phyloP scores from a whole-genome alignment of 371 early-diverging fungal species.

The Blakeslea trispora region DNA sequence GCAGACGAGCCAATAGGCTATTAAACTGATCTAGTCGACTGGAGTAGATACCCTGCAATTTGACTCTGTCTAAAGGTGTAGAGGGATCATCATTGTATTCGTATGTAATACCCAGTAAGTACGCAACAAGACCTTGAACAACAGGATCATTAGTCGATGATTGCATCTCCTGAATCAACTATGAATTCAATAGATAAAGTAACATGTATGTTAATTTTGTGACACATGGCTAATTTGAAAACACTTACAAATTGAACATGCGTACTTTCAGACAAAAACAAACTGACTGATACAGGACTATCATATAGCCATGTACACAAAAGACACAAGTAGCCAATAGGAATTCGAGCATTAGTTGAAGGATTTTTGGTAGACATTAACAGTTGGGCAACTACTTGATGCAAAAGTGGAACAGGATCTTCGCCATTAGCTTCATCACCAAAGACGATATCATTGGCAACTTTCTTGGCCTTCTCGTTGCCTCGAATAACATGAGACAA shows the following conservation, averaged over 20 bases:
- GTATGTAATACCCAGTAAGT: conserved; percentile 81
- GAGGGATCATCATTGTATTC: conserved; percentile 85
- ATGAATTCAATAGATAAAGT: not conserved
- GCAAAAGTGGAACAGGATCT: conserved; percentile 59
- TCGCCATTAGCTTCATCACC: conserved; percentile 72
- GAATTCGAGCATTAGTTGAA: conserved; percentile 65
- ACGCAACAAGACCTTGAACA: conserved; percentile 90
- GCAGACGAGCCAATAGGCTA: conserved; percentile 78
- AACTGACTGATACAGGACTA: conserved; percentile 73
- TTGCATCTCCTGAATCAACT: conserved; percentile 88
- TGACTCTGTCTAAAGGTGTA: conserved; percentile 68
- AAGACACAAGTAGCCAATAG: conserved; percentile 72
- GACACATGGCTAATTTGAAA: not conserved
- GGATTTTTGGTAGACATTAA: conserved; percentile 59
- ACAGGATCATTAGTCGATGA: conserved; percentile 80
- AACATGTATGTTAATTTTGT: no score
- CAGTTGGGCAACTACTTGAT: conserved; percentile 62
- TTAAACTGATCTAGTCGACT: conserved; percentile 87
- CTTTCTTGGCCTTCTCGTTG: conserved; percentile 74
- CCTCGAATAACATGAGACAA: conserved; percentile 76
- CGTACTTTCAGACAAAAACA: conserved; percentile 85
- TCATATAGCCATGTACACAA: conserved; percentile 83
- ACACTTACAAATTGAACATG: conserved; percentile 85
- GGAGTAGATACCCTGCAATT: conserved; percentile 79
- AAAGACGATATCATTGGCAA: conserved; percentile 72